Conservation (phyloP, 1,284 basidiomycete genomes). For the Melampsora larici-populina region DNA sequence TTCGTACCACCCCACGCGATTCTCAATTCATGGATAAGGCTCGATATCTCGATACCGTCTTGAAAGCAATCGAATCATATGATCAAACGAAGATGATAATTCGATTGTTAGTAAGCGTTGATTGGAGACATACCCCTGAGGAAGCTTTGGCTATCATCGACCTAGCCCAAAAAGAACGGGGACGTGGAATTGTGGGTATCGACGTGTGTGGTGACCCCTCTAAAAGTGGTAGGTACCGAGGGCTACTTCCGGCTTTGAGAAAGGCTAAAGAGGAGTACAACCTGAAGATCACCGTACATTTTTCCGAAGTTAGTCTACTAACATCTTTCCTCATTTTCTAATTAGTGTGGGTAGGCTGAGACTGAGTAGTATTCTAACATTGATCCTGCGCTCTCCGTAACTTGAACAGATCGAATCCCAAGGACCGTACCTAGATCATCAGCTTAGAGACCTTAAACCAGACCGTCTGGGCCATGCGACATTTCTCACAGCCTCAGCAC, state of each 20-base stretch:
- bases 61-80: conserved; percentile 10
- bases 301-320: conserved; percentile 11
- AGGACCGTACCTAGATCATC: conserved; percentile 7
- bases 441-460: conserved; percentile 11
- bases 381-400: background rate
- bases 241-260: background rate
- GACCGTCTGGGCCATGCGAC: conserved; percentile 35
- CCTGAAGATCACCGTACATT: conserved; percentile 30
- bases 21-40: background rate
- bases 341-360: too few relatives aligned
- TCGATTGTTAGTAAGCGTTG: conserved; percentile 25
- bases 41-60: conserved; percentile 18
- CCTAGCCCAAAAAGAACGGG: background rate
- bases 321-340: too few relatives aligned
- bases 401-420: conserved; percentile 12
- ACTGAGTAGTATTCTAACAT: too few relatives aligned
- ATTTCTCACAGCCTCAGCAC: conserved; percentile 12
- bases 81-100: conserved; percentile 21
- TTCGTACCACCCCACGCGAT: conserved; percentile 25
- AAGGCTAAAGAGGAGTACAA: conserved; percentile 5
- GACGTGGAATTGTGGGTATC: conserved; percentile 13
- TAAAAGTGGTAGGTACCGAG: background rate
- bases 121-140: conserved; percentile 24
- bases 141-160: conserved; percentile 16
- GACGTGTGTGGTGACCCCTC: conserved; percentile 24